A percentile compares a stretch with the other conserved stretches of the same genome.
phyloP scores from a whole-genome alignment of 345 rosid genomes.

The Theobroma cacao region DNA sequence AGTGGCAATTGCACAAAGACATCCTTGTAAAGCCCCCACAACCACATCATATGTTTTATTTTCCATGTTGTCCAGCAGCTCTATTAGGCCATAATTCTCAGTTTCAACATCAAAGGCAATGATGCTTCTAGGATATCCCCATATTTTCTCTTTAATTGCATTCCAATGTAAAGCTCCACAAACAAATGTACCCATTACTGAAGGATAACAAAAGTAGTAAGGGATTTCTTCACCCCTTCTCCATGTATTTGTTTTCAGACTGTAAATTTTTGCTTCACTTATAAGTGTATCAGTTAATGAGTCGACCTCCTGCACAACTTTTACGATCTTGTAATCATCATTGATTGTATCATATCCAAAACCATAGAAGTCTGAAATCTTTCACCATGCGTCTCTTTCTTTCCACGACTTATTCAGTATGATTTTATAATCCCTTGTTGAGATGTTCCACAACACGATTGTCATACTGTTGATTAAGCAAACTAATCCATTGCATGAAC shows the following conservation, averaged over 20 bases:
- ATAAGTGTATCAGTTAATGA: too few relatives aligned
- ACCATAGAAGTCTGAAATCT: neutral
- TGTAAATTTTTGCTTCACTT: neutral
- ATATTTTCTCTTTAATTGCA: neutral
- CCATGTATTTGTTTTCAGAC: neutral
- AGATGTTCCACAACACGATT: neutral
- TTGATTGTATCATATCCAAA: neutral
- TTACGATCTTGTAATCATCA: neutral
- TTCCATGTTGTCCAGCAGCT: neutral
- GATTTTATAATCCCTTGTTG: neutral
- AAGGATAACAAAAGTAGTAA: neutral
- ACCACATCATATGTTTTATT: too few relatives aligned
- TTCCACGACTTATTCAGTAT: neutral
- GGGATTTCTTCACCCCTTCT: neutral
- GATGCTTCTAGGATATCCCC: rapidly evolving
- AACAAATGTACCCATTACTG: too few relatives aligned
- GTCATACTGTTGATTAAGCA: too few relatives aligned
- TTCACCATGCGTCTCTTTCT: neutral
- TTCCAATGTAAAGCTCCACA: too few relatives aligned
- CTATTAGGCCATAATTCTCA: neutral
- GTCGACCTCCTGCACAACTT: neutral
- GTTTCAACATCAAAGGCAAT: neutral
- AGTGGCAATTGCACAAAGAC: neutral
- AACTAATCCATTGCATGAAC: too few relatives aligned
- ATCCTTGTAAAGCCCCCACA: neutral